Evolutionary conservation across 129 eudicot genomes (phyloP).

Genomic region (Rutidosis leptorrhynchoides): DNA sequence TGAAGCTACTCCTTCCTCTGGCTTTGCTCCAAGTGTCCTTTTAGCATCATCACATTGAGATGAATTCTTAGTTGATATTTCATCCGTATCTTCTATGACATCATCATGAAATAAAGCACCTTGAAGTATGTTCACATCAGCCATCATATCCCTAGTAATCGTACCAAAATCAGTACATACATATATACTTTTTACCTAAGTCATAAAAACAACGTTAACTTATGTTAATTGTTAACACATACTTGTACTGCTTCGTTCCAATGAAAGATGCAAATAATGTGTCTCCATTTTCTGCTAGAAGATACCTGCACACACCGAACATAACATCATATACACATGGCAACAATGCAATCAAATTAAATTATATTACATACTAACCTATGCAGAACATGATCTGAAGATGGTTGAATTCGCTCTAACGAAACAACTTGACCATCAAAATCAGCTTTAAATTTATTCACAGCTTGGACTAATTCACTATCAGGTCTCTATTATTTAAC

Average conservation of each 20-base stretch:
- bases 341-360: background rate
- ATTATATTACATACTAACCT: conserved; percentile 39
- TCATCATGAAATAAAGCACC: conserved; percentile 97
- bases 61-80: conserved; percentile 25
- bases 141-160: conserved; percentile 87
- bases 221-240: conserved; percentile 30
- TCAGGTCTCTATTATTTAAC: conserved; percentile 69
- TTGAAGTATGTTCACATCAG: conserved; percentile 97
- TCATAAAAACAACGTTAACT: conserved; percentile 4
- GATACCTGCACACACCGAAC: conserved; percentile 51
- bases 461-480: conserved; percentile 78
- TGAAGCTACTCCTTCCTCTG: conserved; percentile 52
- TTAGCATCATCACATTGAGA: conserved; percentile 33
- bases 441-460: conserved; percentile 88
- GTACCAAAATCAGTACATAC: conserved; percentile 15
- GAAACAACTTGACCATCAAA: conserved; percentile 90
- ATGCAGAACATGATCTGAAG: conserved; percentile 97
- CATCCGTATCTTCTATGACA: conserved; percentile 43
- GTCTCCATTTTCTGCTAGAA: conserved; percentile 92
- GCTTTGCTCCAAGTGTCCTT: conserved; percentile 47
- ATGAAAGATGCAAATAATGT: conserved; percentile 93
- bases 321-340: background rate
- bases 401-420: conserved; percentile 92
- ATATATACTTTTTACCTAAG: background rate
- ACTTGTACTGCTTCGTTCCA: conserved; percentile 98